Conservation (phyloP, 2,329 filamentous ascomycete species). For the Aspergillaceae sp. region DNA sequence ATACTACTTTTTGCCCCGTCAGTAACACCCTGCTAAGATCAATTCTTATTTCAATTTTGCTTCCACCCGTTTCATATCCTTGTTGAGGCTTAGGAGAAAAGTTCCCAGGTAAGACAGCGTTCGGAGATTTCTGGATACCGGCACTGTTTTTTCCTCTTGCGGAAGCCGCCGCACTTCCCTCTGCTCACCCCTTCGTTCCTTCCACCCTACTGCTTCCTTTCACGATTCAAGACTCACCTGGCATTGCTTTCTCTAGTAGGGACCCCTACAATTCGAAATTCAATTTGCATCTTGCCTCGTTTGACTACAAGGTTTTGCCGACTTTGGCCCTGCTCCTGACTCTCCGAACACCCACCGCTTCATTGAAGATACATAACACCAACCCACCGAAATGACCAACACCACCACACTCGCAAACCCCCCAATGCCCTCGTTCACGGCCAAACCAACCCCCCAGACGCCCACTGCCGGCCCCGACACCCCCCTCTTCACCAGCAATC, state of each 20-base stretch:
- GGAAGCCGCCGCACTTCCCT: neutral
- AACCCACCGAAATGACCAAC: conserved; percentile 11
- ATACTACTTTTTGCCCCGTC: too few species aligned
- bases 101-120: neutral
- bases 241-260: neutral
- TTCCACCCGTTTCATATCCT: neutral
- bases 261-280: neutral
- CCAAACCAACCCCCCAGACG: conserved; percentile 12
- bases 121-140: neutral
- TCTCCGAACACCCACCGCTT: neutral
- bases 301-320: neutral
- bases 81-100: neutral
- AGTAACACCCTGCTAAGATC: neutral
- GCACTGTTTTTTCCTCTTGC: neutral
- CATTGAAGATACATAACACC: neutral
- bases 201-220: neutral
- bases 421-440: conserved; percentile 1
- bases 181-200: neutral
- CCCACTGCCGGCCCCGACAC: conserved; percentile 43
- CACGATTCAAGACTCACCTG: neutral
- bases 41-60: neutral
- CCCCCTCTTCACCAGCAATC: conserved; percentile 65
- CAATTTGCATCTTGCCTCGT: neutral
- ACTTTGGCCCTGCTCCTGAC: neutral
- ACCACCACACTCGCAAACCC: conserved; percentile 5